phyloP scores from a whole-genome alignment of 495 filamentous ascomycete species.

The Tuber brumale region DNA sequence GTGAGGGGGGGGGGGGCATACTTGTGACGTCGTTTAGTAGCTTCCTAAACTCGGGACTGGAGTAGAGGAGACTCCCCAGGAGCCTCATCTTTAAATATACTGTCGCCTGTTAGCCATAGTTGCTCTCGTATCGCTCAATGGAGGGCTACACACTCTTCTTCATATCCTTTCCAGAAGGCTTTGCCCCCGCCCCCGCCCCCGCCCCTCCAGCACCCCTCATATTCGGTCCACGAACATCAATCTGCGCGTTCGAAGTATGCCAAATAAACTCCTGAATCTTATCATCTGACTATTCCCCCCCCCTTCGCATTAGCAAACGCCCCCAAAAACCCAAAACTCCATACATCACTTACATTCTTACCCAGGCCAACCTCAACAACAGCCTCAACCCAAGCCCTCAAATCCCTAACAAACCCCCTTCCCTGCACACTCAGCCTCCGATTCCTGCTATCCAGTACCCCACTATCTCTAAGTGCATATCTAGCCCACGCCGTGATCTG shows the following conservation, averaged over 20 bases:
- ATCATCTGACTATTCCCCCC: constrained; percentile 28
- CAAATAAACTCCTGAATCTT: constrained; percentile 41
- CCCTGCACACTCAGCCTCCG: constrained; percentile 30
- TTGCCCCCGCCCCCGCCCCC: background rate
- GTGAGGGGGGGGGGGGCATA: constrained; percentile 7
- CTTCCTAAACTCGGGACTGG: constrained; percentile 39
- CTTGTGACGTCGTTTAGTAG: constrained; percentile 28
- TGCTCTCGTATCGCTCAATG: background rate
- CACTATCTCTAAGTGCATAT: constrained; percentile 26
- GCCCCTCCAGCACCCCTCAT: constrained; percentile 19
- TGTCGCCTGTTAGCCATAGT: constrained; percentile 5
- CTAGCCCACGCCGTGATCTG: constrained; percentile 34
- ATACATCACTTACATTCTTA: constrained; percentile 31
- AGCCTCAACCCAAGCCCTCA: constrained; percentile 40
- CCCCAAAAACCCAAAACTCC: background rate
- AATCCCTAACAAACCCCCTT: constrained; percentile 38
- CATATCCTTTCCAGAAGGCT: constrained; percentile 23
- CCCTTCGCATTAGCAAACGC: background rate
- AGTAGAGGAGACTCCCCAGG: constrained; percentile 35
- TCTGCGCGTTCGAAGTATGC: constrained; percentile 36
- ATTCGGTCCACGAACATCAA: constrained; percentile 23
- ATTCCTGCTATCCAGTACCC: constrained; percentile 35
- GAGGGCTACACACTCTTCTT: constrained; percentile 19
- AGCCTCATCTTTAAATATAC: constrained; percentile 31
- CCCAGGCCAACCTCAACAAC: constrained; percentile 28